Evolutionary conservation across 805 yeast genomes (phyloP).

Genomic region (Ogataea saltuana): DNA sequence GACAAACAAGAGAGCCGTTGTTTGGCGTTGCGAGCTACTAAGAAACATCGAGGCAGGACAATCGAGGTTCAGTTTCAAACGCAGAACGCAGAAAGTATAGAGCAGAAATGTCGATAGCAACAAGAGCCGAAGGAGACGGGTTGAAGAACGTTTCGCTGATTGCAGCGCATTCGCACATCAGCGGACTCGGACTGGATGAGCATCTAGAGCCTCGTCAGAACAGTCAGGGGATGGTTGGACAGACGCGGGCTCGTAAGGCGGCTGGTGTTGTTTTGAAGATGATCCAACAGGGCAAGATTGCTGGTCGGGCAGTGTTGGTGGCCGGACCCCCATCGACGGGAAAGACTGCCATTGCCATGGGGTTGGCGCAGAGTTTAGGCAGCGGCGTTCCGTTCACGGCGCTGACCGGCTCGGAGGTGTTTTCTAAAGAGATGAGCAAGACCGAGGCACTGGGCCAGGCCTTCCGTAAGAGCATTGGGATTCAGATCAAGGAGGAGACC

Average conservation of each 20-base stretch:
- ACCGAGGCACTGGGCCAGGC: slow-evolving; percentile 96
- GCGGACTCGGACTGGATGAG: slow-evolving; percentile 92
- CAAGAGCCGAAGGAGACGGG: slow-evolving; percentile 19
- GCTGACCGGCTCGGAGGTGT: slow-evolving; percentile 91
- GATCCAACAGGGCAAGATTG: slow-evolving; percentile 87
- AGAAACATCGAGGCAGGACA: not conserved
- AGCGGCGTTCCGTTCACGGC: slow-evolving; percentile 98
- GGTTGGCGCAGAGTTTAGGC: slow-evolving; percentile 93
- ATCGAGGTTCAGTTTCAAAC: not conserved
- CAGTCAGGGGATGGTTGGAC: slow-evolving; percentile 90
- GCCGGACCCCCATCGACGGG: slow-evolving; percentile 99
- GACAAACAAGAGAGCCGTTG: too few relatives aligned
- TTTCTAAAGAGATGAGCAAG: slow-evolving; percentile 94
- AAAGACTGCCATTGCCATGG: slow-evolving; percentile 94
- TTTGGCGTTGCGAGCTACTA: too few relatives aligned
- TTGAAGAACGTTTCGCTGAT: slow-evolving; percentile 30
- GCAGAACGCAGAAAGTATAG: not conserved
- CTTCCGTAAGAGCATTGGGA: slow-evolving; percentile 93
- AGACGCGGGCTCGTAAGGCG: slow-evolving; percentile 77
- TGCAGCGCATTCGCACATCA: slow-evolving; percentile 96
- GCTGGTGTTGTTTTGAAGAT: slow-evolving; percentile 94
- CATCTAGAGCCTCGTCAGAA: slow-evolving; percentile 77
- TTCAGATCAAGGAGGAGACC: slow-evolving; percentile 93
- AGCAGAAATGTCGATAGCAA: slow-evolving; percentile 23
- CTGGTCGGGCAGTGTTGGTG: slow-evolving; percentile 91